These are phyloP conservation scores for Diaporthe citrichinensis DNA, from an alignment of 2,329 filamentous ascomycete species.

Conservation along the genomic window DNA sequence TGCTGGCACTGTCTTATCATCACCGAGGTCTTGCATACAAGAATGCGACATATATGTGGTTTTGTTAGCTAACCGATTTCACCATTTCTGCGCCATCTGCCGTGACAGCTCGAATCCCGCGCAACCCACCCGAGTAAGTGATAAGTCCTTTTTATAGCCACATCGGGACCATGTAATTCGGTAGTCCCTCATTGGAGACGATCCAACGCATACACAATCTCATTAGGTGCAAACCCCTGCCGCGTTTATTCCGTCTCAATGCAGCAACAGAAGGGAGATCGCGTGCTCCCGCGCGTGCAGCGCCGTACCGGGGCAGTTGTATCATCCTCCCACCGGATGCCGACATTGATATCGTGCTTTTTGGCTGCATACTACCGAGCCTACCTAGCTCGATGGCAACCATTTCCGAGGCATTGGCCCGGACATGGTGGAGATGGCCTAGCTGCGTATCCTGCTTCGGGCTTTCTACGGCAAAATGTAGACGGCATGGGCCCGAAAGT, in stretches of 20 bases:
- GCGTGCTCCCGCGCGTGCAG: conserved; percentile 17
- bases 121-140: conserved; percentile 18
- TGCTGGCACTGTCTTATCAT: background rate
- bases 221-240: background rate
- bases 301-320: conserved; percentile 13
- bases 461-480: conserved; percentile 15
- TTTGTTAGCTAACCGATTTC: conserved; percentile 20
- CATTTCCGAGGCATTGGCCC: conserved; percentile 4
- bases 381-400: background rate
- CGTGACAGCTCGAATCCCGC: conserved; percentile 24
- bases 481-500: background rate
- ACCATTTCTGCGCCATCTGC: conserved; percentile 22
- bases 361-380: background rate
- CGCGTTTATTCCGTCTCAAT: background rate
- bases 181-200: conserved; percentile 3
- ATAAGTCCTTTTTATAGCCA: conserved; percentile 21
- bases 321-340: conserved; percentile 25
- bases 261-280: background rate
- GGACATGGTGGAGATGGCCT: background rate
- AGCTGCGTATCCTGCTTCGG: background rate
- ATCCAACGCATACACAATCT: background rate
- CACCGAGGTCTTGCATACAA: background rate
- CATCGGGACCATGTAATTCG: background rate
- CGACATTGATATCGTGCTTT: conserved; percentile 30
- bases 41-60: background rate